Conservation (phyloP, 2,329 filamentous ascomycete genomes). For the Xylariaceae sp. region DNA sequence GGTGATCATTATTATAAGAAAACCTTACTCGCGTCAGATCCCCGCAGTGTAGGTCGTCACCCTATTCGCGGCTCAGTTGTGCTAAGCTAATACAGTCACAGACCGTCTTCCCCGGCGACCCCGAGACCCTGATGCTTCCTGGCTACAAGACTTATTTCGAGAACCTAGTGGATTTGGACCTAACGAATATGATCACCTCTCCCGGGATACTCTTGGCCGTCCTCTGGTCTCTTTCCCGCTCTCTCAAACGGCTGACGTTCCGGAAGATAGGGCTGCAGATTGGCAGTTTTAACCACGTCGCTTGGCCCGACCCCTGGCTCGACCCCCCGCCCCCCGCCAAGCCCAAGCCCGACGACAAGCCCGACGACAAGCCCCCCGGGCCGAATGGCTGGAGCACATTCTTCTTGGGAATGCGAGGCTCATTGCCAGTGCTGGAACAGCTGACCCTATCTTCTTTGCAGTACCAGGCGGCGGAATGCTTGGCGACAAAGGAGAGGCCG, state of each 20-base stretch:
- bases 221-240: conserved; percentile 12
- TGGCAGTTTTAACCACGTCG: too few species aligned
- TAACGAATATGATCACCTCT: conserved; percentile 20
- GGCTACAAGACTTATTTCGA: conserved; percentile 10
- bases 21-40: too few species aligned
- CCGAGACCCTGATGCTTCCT: conserved; percentile 1
- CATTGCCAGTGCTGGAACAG: conserved; percentile 12
- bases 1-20: too few species aligned
- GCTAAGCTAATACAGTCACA: background rate
- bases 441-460: conserved; percentile 13
- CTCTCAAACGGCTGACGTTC: conserved; percentile 16
- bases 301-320: too few species aligned
- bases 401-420: conserved; percentile 14
- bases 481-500: conserved; percentile 10
- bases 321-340: conserved; percentile 16
- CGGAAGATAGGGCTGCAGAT: conserved; percentile 13
- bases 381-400: conserved; percentile 22
- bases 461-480: conserved; percentile 17
- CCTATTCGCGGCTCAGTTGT: too few species aligned
- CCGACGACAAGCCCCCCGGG: conserved; percentile 16
- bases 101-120: background rate
- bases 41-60: too few species aligned
- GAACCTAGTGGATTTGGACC: conserved; percentile 15
- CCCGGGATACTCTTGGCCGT: conserved; percentile 10
- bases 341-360: conserved; percentile 15